Base-by-base conservation (phyloP, 805 yeast genomes). In the Starmerella vaccinii region DNA sequence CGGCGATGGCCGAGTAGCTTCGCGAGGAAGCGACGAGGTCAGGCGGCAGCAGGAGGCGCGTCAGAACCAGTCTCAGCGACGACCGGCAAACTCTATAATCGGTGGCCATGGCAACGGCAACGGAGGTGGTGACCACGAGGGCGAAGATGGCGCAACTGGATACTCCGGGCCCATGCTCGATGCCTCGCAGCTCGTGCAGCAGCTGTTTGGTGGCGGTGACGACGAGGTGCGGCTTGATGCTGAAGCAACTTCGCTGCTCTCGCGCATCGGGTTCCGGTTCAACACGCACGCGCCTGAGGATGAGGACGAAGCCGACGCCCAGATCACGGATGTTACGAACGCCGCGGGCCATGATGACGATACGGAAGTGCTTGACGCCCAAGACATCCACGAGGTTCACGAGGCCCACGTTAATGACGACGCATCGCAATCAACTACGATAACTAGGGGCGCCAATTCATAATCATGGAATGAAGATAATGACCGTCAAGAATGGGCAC, bases 1-100 rank as follows among this genome's bases (percentile, higher is more conserved):
- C 19, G 63, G 65, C 47, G 73, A 70, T 40, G 77, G 77, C 37
- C 74, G 72, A 8, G 73, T 71, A 46, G 68, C 72, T 8, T 61
- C 65, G 45, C 58, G 61, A 19, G 23, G 50, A 32, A 47, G 48
- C 26, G 56, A 42, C 37, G 58, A 57, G 46, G 55, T 60, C 33
- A 46, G 53, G 30, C 54, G 44, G 29, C 52, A 45, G 47, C 54
- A 56, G 46, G 53, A 52, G 45, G 49, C 49, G 40, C 56, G 61
- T 34, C 55, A 52, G 39, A 33, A 15, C 19, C 38, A 19, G 16
- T 21, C 39, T 19, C 42, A 22, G 29, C 34, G 34, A 12, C 34
- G 41, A 6, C 40, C 40, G 27, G 34, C 33, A 29, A 12, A 19
- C n/a, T 32, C 32, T 15, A 29, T 19, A 13, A 13, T 15, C 46